Base-by-base conservation (phyloP, 2,329 filamentous ascomycete species). In the Xylaria sp. region DNA sequence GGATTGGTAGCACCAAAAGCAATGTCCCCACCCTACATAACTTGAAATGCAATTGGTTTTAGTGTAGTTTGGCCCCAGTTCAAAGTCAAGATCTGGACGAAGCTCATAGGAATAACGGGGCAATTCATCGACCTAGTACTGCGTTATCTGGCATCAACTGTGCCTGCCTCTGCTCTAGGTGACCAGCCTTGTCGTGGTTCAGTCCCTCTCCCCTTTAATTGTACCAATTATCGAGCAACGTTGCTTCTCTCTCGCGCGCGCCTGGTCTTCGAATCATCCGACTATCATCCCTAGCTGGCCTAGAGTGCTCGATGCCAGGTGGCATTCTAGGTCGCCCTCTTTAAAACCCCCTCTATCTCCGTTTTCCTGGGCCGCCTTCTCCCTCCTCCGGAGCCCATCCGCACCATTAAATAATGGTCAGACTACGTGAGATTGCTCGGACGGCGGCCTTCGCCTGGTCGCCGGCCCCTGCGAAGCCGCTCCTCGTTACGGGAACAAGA, bases 401-500 rank as follows among this genome's bases (percentile, higher is more conserved):
- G 68, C 59, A 63, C 57, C 65, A 69, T 65, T 62, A 66, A 79
- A 83, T 75, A 82, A 99, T 99, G 96, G 95, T 98, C 83, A 93
- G 94, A 84, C 87, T 98, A 82, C 90, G 95, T 87, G 94, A 98
- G 86, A 97, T 99, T 79, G 93, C 94, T 81, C 90, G 96, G 83
- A 99, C 96, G 78, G 96, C 95, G 82, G 92, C 95, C 78, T 99
- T 99, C 82, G 94, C 96, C 79, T 99, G 96, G 95, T 97, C 94
- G 75, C 92, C 94, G 32, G 92, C 91, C 76, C 84, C 93, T 60
- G 88, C 89, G 48, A 89, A 91, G 75, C 94, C 95, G 76, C 86
- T 97, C 75, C 86, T 99, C 73, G 95, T 94, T 70, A 99, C 96
- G 34, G 96, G 96, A 76, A 99, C 96, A 56, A 91, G 94, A 76